A percentile compares a stretch with the other conserved stretches of the same genome.
Conservation (phyloP, 2,329 filamentous ascomycete genomes). For the Claviceps maximensis region DNA sequence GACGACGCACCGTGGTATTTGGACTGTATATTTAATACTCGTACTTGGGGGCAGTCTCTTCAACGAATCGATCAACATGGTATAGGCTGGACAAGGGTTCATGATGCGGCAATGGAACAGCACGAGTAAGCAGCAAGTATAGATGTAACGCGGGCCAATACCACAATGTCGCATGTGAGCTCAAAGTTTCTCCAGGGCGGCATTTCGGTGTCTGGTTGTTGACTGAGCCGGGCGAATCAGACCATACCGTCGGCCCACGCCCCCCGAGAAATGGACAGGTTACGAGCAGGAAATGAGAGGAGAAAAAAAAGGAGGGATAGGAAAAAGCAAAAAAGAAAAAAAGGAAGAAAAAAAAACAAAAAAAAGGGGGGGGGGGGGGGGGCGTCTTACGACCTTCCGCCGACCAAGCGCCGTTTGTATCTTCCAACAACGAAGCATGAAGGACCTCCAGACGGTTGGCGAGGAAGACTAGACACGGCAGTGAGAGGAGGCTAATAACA, state of each 20-base stretch:
- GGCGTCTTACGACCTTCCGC: background rate
- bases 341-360: background rate
- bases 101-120: background rate
- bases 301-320: background rate
- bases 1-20: no score
- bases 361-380: no score
- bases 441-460: background rate
- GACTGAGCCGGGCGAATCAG: slow-evolving; percentile 5
- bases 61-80: no score
- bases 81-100: no score
- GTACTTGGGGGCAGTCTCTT: no score
- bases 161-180: no score
- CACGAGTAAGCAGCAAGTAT: background rate
- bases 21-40: no score
- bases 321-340: background rate
- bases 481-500: background rate
- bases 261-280: background rate
- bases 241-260: slow-evolving; percentile 1
- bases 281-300: background rate
- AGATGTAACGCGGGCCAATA: no score
- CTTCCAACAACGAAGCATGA: background rate
- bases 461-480: background rate
- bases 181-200: no score
- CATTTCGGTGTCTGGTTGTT: background rate
- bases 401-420: background rate